Conservation (phyloP, 1,284 basidiomycete species). For the Termitomyces sp. region DNA sequence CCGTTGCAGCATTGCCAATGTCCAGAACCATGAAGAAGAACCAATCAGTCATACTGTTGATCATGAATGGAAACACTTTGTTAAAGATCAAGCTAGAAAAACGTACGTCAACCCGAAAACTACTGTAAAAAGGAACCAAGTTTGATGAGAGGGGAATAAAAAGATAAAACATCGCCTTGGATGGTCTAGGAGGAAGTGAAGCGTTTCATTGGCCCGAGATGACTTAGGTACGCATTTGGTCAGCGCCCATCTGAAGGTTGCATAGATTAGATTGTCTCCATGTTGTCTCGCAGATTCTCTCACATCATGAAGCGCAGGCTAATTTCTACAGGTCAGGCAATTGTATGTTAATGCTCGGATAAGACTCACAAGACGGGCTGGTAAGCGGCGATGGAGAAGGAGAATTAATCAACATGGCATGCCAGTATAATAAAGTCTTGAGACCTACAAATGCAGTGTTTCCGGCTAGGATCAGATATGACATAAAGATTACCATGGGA, state of each 20-base stretch:
- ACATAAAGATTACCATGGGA: conserved; percentile 66
- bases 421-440: background rate
- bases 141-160: conserved; percentile 93
- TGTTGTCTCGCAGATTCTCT: conserved; percentile 16
- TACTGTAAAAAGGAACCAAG: conserved; percentile 83
- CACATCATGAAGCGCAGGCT: conserved; percentile 67
- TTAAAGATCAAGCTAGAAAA: background rate
- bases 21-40: conserved; percentile 87
- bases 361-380: conserved; percentile 69
- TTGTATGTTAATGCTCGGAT: background rate
- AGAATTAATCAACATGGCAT: conserved; percentile 1
- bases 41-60: conserved; percentile 72
- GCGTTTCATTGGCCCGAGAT: conserved; percentile 72
- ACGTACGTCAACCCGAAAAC: conserved; percentile 66
- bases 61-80: conserved; percentile 1
- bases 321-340: background rate
- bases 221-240: conserved; percentile 55
- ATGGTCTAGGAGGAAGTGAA: conserved; percentile 92
- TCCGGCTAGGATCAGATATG: conserved; percentile 76
- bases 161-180: conserved; percentile 95
- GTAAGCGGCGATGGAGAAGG: background rate
- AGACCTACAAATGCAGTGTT: conserved; percentile 86
- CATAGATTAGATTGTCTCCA: background rate
- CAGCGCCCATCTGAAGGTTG: conserved; percentile 60
- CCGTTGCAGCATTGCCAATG: conserved; percentile 73